Evolutionary conservation across 495 filamentous ascomycete genomes (phyloP).

Genomic region (Aspergillus steynii): DNA sequence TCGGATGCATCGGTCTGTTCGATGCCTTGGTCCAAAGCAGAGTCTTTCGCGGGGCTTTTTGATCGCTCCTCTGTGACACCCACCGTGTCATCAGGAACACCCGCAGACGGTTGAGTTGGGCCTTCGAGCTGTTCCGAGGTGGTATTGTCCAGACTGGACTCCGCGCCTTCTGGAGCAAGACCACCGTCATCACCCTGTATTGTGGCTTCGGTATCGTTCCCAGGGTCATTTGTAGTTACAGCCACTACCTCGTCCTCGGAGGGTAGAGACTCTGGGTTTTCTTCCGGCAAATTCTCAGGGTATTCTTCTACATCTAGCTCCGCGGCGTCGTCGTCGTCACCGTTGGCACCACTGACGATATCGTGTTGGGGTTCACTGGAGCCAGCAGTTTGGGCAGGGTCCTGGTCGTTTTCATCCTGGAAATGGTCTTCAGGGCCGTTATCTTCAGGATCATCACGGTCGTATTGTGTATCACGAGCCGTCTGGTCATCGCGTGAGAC

Average conservation of each 20-base stretch:
- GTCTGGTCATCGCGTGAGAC: slow-evolving; percentile 10
- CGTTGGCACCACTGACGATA: slow-evolving; percentile 19
- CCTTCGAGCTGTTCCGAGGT: neutral
- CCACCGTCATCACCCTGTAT: neutral
- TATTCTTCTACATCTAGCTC: slow-evolving; percentile 17
- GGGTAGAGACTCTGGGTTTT: slow-evolving; percentile 13
- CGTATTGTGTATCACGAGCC: slow-evolving; percentile 10
- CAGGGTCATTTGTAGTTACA: neutral
- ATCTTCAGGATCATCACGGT: slow-evolving; percentile 20
- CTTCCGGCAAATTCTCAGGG: slow-evolving; percentile 11
- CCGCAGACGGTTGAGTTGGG: neutral
- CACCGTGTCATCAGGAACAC: neutral
- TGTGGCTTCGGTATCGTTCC: neutral
- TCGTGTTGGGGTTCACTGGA: slow-evolving; percentile 18
- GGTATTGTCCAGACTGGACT: neutral
- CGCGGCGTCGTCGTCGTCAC: slow-evolving; percentile 22
- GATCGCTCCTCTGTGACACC: neutral
- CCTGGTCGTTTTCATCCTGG: slow-evolving; percentile 20
- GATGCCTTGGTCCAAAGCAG: neutral
- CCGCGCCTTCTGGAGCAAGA: neutral
- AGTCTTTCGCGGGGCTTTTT: neutral
- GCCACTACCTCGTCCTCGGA: slow-evolving; percentile 11
- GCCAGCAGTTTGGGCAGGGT: slow-evolving; percentile 13
- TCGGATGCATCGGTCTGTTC: slow-evolving; percentile 2
- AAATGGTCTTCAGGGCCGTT: slow-evolving; percentile 9